Evolutionary conservation across 192 early-diverging fungal genomes (phyloP).

Genomic region (Coemansia sp.): DNA sequence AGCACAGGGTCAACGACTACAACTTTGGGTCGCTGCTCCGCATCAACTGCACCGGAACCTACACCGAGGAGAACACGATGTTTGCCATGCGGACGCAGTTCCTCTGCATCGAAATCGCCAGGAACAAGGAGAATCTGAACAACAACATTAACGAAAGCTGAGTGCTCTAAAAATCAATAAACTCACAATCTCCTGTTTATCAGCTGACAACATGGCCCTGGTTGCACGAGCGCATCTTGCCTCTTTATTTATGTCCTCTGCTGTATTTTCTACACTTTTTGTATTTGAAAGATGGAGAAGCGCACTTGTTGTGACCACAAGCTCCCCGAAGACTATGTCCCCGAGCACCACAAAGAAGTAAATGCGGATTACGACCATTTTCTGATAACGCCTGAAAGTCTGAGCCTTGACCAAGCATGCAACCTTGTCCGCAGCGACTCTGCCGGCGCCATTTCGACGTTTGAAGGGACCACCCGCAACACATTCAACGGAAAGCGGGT

Average conservation of each 20-base stretch:
- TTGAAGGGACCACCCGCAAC: conserved; percentile 84
- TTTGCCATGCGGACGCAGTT: conserved; percentile 91
- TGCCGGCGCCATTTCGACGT: conserved; percentile 87
- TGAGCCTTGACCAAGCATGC: conserved; percentile 60
- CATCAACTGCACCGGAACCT: conserved; percentile 71
- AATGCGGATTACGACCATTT: conserved; percentile 40
- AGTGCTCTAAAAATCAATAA: background rate
- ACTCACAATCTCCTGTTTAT: background rate
- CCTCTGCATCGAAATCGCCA: conserved; percentile 86
- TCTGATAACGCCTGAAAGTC: conserved; percentile 56
- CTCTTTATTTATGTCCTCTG: background rate
- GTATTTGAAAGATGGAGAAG: conserved; percentile 1
- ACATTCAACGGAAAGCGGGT: conserved; percentile 83
- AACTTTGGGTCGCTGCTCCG: conserved; percentile 93
- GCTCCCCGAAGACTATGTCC: conserved; percentile 29
- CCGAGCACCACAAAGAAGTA: conserved; percentile 24
- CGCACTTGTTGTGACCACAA: conserved; percentile 39
- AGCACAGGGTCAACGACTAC: conserved; percentile 82
- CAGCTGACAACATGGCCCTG: too few relatives aligned
- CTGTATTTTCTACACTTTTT: background rate
- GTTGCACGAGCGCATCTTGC: too few relatives aligned
- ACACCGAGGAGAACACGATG: conserved; percentile 84
- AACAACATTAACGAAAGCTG: conserved; percentile 4
- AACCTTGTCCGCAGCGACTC: conserved; percentile 62
- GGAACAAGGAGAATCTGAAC: conserved; percentile 86